Evolutionary conservation across 179 eudicot species (phyloP), one percentile per base, ranked within the genome.

Genomic region (Beta lomatogona): DNA sequence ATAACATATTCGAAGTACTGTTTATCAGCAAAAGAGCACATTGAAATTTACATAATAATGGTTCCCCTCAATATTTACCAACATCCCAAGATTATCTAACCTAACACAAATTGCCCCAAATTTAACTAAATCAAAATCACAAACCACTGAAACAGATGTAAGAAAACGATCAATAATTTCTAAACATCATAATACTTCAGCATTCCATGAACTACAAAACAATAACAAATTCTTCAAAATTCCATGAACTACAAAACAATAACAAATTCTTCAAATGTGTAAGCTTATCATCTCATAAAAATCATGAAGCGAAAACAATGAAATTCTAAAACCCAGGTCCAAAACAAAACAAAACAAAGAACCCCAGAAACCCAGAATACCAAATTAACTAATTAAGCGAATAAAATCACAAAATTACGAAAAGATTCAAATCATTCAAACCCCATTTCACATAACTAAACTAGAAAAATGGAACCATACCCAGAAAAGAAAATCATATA

Each of bases 361-460:
- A 54, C 54, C 54, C 19, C 13, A n/a, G 44, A 61, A 57, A 41
- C 46, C 22, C 55, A 31, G 4, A 61, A 22, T 15, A 21, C 57
- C 75, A 48, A 36, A 36, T 36, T 31, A 31, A 31, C 36, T 31
- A 18, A 19, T 31, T 10, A 11, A 48, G 15, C 70, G 61, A 55
- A 66, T 31, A 10, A 58, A 55, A 74, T 16, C 18, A 14, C 9
- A 41, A 78, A 31, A 31, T 55, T 9, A 13, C 11, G 10, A 71
- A 78, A 54, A 4, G 13, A 59, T n/a, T 19, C 58, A 15, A 44
- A 52, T 48, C 0, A 9, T 48, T 48, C 53, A 48, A 48, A 48
- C 10, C 79, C 45, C 72, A 81, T 74, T 65, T 64, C 73, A 64
- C 61, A 36, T 10, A 65, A 19, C n/a, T 13, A 79, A 53, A 58